These are phyloP conservation scores for Rasamsonia emersonii DNA, from an alignment of 2,329 filamentous ascomycete genomes.

Conservation along the genomic window DNA sequence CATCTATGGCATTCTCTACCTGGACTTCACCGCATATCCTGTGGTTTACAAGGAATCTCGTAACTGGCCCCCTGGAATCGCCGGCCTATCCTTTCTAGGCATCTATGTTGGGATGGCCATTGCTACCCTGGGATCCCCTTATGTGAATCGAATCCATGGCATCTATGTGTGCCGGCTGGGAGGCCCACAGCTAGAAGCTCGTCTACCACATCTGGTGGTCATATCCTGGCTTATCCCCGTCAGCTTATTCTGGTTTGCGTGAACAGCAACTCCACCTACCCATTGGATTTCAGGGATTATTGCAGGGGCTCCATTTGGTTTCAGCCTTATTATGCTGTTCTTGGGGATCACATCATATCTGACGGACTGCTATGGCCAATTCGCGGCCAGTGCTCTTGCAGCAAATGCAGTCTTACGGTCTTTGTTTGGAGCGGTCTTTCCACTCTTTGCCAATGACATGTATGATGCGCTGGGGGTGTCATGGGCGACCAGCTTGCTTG, in stretches of 20 bases:
- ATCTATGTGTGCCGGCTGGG: neutral
- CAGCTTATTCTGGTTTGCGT: conserved; percentile 42
- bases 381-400: conserved; percentile 20
- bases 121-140: neutral
- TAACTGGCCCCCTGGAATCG: conserved; percentile 30
- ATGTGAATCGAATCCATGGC: neutral
- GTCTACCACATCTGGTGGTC: conserved; percentile 41
- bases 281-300: conserved; percentile 30
- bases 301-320: conserved; percentile 14
- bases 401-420: conserved; percentile 28
- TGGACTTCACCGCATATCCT: conserved; percentile 21
- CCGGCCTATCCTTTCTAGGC: conserved; percentile 36
- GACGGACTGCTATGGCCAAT: conserved; percentile 19
- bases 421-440: conserved; percentile 24
- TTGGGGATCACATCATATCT: conserved; percentile 28
- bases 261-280: conserved; percentile 33
- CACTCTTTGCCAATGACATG: conserved; percentile 34
- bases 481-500: conserved; percentile 54
- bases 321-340: conserved; percentile 24
- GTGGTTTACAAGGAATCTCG: conserved; percentile 26
- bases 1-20: conserved; percentile 22
- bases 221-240: conserved; percentile 41
- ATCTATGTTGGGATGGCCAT: conserved; percentile 32
- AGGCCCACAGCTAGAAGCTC: conserved; percentile 36
- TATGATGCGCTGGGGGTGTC: conserved; percentile 56